Conservation (phyloP, 371 early-diverging fungal genomes). For the Mortierella sp. region DNA sequence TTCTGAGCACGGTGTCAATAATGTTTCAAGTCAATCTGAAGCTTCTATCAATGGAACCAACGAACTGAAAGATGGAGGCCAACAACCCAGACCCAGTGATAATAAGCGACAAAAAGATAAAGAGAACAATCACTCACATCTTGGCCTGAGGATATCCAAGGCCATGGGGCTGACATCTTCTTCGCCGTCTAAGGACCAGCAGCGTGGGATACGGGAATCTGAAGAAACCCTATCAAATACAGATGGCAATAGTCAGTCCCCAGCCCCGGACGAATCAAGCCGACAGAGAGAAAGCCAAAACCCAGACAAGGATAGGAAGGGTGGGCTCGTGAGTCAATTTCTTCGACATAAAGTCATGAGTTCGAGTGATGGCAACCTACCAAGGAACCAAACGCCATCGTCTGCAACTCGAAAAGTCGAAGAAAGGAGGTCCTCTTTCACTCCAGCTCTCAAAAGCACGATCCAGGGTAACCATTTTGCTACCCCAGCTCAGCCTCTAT, state of each 20-base stretch:
- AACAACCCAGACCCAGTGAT: background rate
- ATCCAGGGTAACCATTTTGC: background rate
- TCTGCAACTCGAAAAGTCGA: background rate
- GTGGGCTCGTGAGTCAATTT: constrained; percentile 38
- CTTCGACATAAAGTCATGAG: constrained; percentile 24
- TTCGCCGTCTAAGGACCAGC: background rate
- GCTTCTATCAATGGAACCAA: background rate
- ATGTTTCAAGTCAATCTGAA: background rate
- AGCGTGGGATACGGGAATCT: constrained; percentile 14
- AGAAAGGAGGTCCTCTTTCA: background rate
- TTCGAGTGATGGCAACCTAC: constrained; percentile 9
- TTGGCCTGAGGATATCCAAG: constrained; percentile 31
- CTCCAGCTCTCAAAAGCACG: background rate
- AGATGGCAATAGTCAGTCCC: background rate
- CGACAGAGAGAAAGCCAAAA: background rate
- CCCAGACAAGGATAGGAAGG: constrained; percentile 17
- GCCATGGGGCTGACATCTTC: constrained; percentile 37
- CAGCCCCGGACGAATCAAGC: background rate
- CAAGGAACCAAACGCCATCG: background rate
- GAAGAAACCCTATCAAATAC: constrained; percentile 18
- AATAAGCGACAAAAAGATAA: background rate
- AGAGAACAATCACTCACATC: constrained; percentile 12
- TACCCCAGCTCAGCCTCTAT: background rate
- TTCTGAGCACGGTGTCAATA: background rate
- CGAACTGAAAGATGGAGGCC: background rate